Evolutionary conservation across 2,329 filamentous ascomycete genomes (phyloP), one percentile per base, ranked within the genome.

Genomic region (Celoporthe dispersa): DNA sequence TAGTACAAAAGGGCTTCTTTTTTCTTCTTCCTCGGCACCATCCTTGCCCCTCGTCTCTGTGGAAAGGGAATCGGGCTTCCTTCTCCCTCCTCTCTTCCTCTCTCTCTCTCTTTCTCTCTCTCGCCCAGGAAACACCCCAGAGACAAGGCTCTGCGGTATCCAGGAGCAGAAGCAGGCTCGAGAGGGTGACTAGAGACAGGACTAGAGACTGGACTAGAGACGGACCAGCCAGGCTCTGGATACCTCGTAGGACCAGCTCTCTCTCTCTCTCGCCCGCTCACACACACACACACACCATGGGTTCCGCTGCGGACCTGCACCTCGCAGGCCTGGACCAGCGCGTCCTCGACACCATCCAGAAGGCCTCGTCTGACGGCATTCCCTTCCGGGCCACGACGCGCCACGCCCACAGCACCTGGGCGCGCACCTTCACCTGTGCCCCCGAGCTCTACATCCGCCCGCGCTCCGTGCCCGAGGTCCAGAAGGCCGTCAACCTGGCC

Each of bases 391-490:
- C 93, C 7, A 86, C 86, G 70, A 84, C 87, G 71, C 84, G 88
- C 67, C 90, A 98, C 80, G 82, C 90, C 64, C 96, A 98, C 83
- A 91, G 91, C 76, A 99, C 96, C 28, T 99, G 96, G 96, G 96
- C 96, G 53, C 91, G 91, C 77, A 98, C 96, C 64, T 98, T 97
- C 83, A 91, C 92, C 76, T 96, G 92, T 65, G 88, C 90, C 25
- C 96, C 96, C 2, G 94, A 98, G 84, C 90, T 98, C 70, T 98
- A 95, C 81, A 89, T 98, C 75, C 92, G 92, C 76, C 96, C 96
- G 2, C 87, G 92, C 76, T 91, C 90, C 1, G 84, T 96, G 66
- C 83, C 84, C 19, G 95, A 98, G 81, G 88, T 99, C 74, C 91
- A 95, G 79, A 94, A 97, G 79, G 85, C 92, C 65, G 88, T 98